phyloP scores from a whole-genome alignment of 2,329 filamentous ascomycete species.

The Claviceps digitariae region DNA sequence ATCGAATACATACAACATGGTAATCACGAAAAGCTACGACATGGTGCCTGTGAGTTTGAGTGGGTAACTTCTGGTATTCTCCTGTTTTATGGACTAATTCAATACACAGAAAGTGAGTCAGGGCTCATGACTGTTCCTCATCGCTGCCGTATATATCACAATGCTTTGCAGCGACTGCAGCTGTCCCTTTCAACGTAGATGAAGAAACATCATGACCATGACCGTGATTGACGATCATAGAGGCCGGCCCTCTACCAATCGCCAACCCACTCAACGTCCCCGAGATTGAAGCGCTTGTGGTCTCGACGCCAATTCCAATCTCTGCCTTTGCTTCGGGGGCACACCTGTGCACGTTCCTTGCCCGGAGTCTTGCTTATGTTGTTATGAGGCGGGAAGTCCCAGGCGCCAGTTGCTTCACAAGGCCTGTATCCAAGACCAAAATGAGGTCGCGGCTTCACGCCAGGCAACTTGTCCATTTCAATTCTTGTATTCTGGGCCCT shows the following conservation, averaged over 20 bases:
- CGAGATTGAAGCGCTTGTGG: conserved; percentile 46
- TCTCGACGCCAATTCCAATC: conserved; percentile 52
- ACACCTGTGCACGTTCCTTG: conserved; percentile 37
- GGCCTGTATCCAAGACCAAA: conserved; percentile 33
- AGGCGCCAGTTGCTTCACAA: conserved; percentile 33
- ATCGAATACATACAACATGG: no score
- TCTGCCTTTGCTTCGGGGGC: conserved; percentile 44
- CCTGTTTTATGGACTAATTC: conserved; percentile 30
- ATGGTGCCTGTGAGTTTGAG: conserved; percentile 24
- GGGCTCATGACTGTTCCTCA: conserved; percentile 20
- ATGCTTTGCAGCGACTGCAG: background rate
- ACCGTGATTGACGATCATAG: conserved; percentile 45
- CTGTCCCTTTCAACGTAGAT: background rate
- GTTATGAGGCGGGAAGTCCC: conserved; percentile 30
- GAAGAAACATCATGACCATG: conserved; percentile 23
- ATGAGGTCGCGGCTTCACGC: conserved; percentile 35
- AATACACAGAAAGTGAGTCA: conserved; percentile 55
- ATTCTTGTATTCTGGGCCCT: conserved; percentile 47
- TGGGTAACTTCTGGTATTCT: conserved; percentile 57
- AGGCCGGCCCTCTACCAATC: conserved; percentile 55
- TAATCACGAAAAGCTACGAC: no score
- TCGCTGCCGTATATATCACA: conserved; percentile 8
- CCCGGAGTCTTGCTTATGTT: conserved; percentile 20
- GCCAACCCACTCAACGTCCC: conserved; percentile 88
- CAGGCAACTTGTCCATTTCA: conserved; percentile 36